A percentile compares a stretch with the other conserved stretches of the same genome.
These are phyloP conservation scores for Trichosporon sp. DNA, from an alignment of 1,284 basidiomycete genomes.

Conservation along the genomic window DNA sequence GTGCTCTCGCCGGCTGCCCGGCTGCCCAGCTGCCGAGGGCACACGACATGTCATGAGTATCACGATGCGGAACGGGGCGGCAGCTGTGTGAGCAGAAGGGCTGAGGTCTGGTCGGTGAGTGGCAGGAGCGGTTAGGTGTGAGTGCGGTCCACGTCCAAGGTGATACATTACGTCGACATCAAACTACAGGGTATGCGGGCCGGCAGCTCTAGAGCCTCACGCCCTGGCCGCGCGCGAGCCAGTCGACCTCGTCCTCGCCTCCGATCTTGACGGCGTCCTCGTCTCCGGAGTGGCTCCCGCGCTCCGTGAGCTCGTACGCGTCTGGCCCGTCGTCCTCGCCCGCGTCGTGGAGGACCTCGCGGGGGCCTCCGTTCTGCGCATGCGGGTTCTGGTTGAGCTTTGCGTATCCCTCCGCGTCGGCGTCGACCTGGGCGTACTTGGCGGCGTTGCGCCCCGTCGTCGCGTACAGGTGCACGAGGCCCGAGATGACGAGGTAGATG, in stretches of 20 bases:
- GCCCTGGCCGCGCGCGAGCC: slow-evolving; percentile 12
- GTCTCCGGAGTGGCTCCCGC: slow-evolving; percentile 24
- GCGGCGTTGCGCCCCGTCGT: slow-evolving; percentile 60
- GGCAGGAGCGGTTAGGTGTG: too few relatives aligned
- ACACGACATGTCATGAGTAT: not conserved
- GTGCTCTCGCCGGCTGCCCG: too few relatives aligned
- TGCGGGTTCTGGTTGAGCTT: slow-evolving; percentile 20
- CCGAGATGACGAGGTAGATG: slow-evolving; percentile 65
- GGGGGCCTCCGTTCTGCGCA: not conserved
- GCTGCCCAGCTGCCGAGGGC: not conserved
- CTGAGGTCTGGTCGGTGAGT: not conserved
- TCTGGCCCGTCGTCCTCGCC: slow-evolving; percentile 35
- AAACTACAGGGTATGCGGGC: not conserved
- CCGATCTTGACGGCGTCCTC: slow-evolving; percentile 38
- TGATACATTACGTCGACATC: not conserved
- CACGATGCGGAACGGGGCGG: not conserved
- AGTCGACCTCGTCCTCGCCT: slow-evolving; percentile 24
- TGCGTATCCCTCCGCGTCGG: slow-evolving; percentile 29
- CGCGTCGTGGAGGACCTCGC: not conserved
- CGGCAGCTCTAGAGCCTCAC: slow-evolving; percentile 6
- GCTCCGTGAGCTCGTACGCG: slow-evolving; percentile 42
- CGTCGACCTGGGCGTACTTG: not conserved
- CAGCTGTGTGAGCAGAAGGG: too few relatives aligned
- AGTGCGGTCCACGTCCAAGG: not conserved
- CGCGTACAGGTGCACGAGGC: slow-evolving; percentile 58